These are phyloP conservation scores for Rhypophila decipiens DNA, from an alignment of 495 filamentous ascomycete genomes.

Conservation along the genomic window DNA sequence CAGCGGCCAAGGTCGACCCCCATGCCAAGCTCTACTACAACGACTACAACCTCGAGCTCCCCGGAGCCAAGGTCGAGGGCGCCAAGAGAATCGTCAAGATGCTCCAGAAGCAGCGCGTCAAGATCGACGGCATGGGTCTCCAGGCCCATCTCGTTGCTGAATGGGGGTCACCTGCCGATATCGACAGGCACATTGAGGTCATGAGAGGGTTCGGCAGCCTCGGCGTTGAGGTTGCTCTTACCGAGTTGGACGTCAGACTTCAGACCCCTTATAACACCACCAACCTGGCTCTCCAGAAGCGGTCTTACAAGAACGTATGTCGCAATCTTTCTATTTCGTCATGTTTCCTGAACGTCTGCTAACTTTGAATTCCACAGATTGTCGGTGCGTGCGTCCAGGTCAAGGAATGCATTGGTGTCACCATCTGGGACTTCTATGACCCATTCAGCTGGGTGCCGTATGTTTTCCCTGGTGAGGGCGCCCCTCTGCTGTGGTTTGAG, in stretches of 20 bases:
- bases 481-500: constrained; percentile 43
- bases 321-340: not conserved
- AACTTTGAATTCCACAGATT: constrained; percentile 5
- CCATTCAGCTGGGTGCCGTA: constrained; percentile 54
- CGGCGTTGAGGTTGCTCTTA: constrained; percentile 46
- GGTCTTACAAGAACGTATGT: constrained; percentile 44
- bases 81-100: constrained; percentile 35
- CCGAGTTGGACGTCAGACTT: constrained; percentile 49
- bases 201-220: constrained; percentile 37
- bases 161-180: constrained; percentile 27
- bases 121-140: constrained; percentile 48
- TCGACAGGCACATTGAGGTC: constrained; percentile 36
- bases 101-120: constrained; percentile 33
- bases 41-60: constrained; percentile 46
- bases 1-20: constrained; percentile 47
- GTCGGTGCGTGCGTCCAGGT: constrained; percentile 54
- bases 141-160: constrained; percentile 48
- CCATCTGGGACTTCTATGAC: constrained; percentile 57
- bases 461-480: constrained; percentile 49
- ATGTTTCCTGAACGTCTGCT: constrained; percentile 3
- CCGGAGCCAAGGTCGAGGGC: constrained; percentile 36
- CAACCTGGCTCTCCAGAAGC: constrained; percentile 49
- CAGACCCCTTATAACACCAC: constrained; percentile 33
- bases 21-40: constrained; percentile 56
- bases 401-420: constrained; percentile 57